Evolutionary conservation across 2,329 filamentous ascomycete species (phyloP).

Genomic region (Elsinoe arachidis): DNA sequence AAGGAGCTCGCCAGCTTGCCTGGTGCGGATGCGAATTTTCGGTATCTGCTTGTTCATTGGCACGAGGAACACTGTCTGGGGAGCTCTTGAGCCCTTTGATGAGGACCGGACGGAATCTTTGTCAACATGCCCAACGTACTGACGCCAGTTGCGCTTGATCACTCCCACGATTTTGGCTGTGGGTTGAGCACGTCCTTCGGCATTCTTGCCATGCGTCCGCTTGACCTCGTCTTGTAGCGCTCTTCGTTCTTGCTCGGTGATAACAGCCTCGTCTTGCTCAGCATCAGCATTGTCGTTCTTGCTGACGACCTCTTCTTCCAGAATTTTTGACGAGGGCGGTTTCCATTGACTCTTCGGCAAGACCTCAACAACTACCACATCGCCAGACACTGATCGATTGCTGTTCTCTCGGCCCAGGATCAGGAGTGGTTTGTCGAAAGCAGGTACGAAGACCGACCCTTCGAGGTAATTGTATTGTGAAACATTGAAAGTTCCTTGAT

Average conservation of each 20-base stretch:
- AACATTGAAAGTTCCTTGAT: slow-evolving; percentile 92
- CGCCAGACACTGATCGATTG: slow-evolving; percentile 85
- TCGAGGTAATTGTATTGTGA: slow-evolving; percentile 98
- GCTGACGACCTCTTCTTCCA: slow-evolving; percentile 86
- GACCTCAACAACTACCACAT: slow-evolving; percentile 87
- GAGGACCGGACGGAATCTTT: slow-evolving; percentile 69
- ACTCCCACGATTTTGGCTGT: slow-evolving; percentile 88
- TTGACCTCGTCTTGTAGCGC: slow-evolving; percentile 88
- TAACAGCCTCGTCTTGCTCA: slow-evolving; percentile 62
- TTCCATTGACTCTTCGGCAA: slow-evolving; percentile 96
- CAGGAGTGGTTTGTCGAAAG: slow-evolving; percentile 81
- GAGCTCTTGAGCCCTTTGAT: slow-evolving; percentile 67
- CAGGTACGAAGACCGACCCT: slow-evolving; percentile 78
- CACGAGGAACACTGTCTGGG: slow-evolving; percentile 88
- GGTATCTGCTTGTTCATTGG: slow-evolving; percentile 98
- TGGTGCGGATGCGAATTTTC: slow-evolving; percentile 86
- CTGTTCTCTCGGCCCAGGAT: slow-evolving; percentile 91
- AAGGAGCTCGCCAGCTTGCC: slow-evolving; percentile 78
- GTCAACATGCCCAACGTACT: slow-evolving; percentile 95
- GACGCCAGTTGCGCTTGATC: slow-evolving; percentile 92
- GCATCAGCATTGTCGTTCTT: slow-evolving; percentile 89
- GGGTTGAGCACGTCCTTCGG: slow-evolving; percentile 73
- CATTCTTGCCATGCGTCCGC: slow-evolving; percentile 66
- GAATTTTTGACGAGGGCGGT: slow-evolving; percentile 84
- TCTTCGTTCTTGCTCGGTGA: slow-evolving; percentile 78